A percentile compares a stretch with the other conserved stretches of the same genome.
Evolutionary conservation across 805 yeast species (phyloP).

Genomic region (Phaffomyces opuntiae): DNA sequence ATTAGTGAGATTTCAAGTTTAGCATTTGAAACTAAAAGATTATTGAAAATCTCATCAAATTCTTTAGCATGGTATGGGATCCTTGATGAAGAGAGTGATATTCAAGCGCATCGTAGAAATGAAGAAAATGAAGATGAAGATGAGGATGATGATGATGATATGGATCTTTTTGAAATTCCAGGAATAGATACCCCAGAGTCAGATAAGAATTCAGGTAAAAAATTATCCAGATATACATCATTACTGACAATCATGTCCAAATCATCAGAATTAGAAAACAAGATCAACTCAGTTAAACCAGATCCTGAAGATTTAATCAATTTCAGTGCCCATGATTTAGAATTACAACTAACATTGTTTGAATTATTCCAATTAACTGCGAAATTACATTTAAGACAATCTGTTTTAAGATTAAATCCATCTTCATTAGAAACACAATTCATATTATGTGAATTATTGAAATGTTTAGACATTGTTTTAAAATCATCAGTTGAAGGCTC

Average conservation of each 20-base stretch:
- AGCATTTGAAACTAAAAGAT: constrained; percentile 43
- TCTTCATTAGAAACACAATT: constrained; percentile 57
- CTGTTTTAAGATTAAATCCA: constrained; percentile 54
- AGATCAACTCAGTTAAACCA: constrained; percentile 46
- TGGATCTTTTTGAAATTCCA: constrained; percentile 15
- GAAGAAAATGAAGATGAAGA: constrained; percentile 7
- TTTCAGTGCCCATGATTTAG: constrained; percentile 41
- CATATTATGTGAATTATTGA: constrained; percentile 44
- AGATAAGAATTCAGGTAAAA: constrained; percentile 13
- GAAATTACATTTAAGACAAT: constrained; percentile 57
- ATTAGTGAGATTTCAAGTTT: constrained; percentile 64
- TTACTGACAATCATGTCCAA: constrained; percentile 28
- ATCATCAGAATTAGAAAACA: constrained; percentile 37
- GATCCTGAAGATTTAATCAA: constrained; percentile 38
- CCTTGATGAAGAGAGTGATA: constrained; percentile 15
- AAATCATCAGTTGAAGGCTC: constrained; percentile 67
- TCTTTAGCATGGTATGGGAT: constrained; percentile 21
- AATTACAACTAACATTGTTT: constrained; percentile 61
- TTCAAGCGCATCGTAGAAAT: constrained; percentile 9
- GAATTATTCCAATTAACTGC: constrained; percentile 68
- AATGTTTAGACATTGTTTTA: constrained; percentile 53
- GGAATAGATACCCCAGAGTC: constrained; percentile 20
- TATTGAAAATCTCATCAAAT: constrained; percentile 23
- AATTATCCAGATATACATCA: constrained; percentile 27
- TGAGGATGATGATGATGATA: constrained; percentile 7